Percentiles rank a stretch among this genome's conserved stretches.
Evolutionary conservation across 2,329 filamentous ascomycete species (phyloP).

Genomic region (Colletotrichum sp.): DNA sequence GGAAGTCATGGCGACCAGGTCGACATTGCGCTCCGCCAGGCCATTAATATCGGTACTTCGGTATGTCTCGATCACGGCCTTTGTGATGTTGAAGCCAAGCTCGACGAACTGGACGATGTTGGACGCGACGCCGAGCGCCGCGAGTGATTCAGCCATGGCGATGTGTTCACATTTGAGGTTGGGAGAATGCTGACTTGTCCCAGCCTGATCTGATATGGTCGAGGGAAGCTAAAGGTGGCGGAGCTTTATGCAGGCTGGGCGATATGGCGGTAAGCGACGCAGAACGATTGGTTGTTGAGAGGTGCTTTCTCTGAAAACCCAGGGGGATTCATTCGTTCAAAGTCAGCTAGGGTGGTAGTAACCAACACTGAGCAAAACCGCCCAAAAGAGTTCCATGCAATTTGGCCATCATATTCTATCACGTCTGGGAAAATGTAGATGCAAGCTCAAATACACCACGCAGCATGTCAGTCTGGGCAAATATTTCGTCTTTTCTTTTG

Average conservation of each 20-base stretch:
- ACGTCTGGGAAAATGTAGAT: no score
- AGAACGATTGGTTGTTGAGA: background rate
- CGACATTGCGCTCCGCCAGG: background rate
- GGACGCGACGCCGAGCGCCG: slow-evolving; percentile 47
- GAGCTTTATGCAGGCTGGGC: background rate
- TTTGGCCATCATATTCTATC: no score
- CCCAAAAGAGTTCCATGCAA: no score
- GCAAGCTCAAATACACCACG: no score
- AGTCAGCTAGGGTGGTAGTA: no score
- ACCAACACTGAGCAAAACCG: no score
- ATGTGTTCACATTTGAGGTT: background rate
- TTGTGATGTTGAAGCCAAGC: background rate
- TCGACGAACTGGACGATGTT: slow-evolving; percentile 16
- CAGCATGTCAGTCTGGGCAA: no score
- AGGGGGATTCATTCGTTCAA: no score
- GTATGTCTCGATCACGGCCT: background rate
- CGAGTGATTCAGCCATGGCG: background rate
- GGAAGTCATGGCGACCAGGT: background rate
- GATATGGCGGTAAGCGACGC: background rate
- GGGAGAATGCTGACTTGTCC: background rate
- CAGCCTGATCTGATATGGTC: background rate
- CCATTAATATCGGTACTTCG: background rate
- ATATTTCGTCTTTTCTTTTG: no score
- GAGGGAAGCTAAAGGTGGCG: background rate
- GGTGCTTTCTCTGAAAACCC: no score